Evolutionary conservation across 2,329 filamentous ascomycete genomes (phyloP), one percentile per base, ranked within the genome.

Genomic region (Metarhizium rileyi): DNA sequence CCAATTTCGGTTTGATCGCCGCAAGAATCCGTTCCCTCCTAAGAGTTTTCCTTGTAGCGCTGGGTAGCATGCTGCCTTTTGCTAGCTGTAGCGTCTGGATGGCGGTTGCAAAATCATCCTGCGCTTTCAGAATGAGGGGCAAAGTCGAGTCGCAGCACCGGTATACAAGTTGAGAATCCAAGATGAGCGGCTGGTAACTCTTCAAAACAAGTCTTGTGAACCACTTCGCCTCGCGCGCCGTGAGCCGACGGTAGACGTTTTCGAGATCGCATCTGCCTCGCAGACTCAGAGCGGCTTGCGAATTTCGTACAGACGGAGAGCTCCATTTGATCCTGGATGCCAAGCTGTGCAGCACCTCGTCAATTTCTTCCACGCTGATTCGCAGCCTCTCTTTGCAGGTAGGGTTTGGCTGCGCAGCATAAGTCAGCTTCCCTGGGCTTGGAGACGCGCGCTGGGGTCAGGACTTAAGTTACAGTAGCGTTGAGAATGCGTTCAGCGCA

Each of bases 201-300:
- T 94, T 93, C 26, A 95, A 70, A 5, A 95, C 73, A 27, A 96
- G 70, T 3, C 90, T 77, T 0, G 87, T 87, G 10, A 95, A 74
- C 90, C 90, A 96, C 67, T 95, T 95, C 4, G 83, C 85, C 61
- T 95, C 87, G 41, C 73, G 71, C 3, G 87, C 78, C 43, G 72
- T 72, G 9, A 89, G 61, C 7, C 78, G 76, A 27, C 67, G 70
- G 58, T 86, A 86, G 1, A 90, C 61, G 0, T 63, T 61, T 20
- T 71, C 71, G 1, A 91, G 63, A 3, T 74, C 63, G 4, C 68
- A 65, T 64, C 59, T 77, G 59, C 57, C 70, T 38, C 56, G 46
- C 46, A 50, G 36, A 22, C 56, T 52, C 28, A 58, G 30, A 48
- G 52, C 56, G 14, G 59, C 52, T 28, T 59, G 59, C 3, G 65